Base-by-base conservation (phyloP, 1,139 yeast genomes). In the Kodamaea suecica region DNA sequence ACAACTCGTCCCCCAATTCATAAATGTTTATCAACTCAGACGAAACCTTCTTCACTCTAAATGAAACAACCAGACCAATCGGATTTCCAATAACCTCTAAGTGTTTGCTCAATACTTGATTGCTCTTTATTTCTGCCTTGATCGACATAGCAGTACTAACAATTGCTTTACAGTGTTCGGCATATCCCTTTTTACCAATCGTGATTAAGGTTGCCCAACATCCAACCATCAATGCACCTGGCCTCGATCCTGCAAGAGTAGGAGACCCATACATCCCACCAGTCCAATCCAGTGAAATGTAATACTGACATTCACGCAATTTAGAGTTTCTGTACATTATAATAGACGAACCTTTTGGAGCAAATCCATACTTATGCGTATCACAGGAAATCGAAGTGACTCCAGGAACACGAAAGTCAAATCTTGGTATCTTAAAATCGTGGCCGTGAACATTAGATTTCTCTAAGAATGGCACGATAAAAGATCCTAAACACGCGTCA, bases 361-460 rank as follows among this genome's bases (percentile, higher is more conserved):
- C 97, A 69, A 90, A 92, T 2, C 97, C 98, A 54, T 92, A 92
- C 59, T 92, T 92, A 68, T 92, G 98, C 12, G 97, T 90, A 56
- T 92, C 98, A 61, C 97, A 92, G 9, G 96, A 85, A 41, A 92
- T 90, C 3, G 97, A 88, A 1, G 97, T 92, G n/a, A 92, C 97
- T 27, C 97, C 97, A 1, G 87, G 83, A 2, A 87, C 72, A 44
- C 94, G 67, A 61, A 92, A 92, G 57, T 92, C 98, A 61, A 90
- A 90, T 12, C 64, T 50, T 11, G 94, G 90, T 1, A 80, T 53
- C 10, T 26, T 57, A 4, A 31, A 43, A 8, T 21, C 39, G 26
- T 52, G 51, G 3, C 62, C 72, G 31, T 73, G 73, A 39, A 80
- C 76, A 3, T 79, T 78, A 3, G 88, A 75, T 38, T 74, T 73